phyloP scores from a whole-genome alignment of 2,329 filamentous ascomycete species.

The Penicillium sclerotigenum region DNA sequence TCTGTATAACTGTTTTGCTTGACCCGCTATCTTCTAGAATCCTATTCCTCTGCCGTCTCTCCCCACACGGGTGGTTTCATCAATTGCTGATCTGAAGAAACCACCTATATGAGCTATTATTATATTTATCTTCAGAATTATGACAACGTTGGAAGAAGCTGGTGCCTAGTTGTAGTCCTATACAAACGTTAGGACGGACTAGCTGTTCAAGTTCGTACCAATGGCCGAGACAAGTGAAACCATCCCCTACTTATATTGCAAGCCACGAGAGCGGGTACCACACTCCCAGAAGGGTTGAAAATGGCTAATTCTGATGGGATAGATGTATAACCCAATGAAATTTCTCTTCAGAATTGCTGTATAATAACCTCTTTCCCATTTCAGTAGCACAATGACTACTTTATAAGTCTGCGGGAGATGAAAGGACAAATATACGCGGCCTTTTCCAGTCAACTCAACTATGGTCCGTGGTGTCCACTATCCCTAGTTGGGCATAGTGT shows the following conservation, averaged over 20 bases:
- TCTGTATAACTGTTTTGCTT: too few relatives aligned
- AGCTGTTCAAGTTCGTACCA: neutral
- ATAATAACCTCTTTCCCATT: neutral
- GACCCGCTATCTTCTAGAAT: conserved; percentile 14
- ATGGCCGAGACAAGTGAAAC: neutral
- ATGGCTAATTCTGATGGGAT: neutral
- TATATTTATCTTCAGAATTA: neutral
- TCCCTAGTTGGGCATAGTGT: neutral
- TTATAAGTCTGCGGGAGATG: neutral
- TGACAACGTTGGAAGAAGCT: neutral
- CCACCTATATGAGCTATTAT: neutral
- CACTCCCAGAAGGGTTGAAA: neutral
- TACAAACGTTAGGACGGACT: neutral
- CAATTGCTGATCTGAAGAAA: neutral
- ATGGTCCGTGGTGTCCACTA: neutral
- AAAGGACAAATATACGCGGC: neutral
- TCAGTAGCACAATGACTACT: neutral
- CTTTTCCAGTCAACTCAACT: neutral
- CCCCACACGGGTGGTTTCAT: conserved; percentile 7
- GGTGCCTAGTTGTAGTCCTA: neutral
- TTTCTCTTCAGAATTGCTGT: neutral
- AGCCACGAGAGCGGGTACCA: neutral
- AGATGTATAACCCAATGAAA: neutral
- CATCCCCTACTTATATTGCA: neutral
- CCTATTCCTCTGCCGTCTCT: conserved; percentile 2